Evolutionary conservation across 2,329 filamentous ascomycete species (phyloP), one percentile per base, ranked within the genome.

Genomic region (Trichothecium roseum): DNA sequence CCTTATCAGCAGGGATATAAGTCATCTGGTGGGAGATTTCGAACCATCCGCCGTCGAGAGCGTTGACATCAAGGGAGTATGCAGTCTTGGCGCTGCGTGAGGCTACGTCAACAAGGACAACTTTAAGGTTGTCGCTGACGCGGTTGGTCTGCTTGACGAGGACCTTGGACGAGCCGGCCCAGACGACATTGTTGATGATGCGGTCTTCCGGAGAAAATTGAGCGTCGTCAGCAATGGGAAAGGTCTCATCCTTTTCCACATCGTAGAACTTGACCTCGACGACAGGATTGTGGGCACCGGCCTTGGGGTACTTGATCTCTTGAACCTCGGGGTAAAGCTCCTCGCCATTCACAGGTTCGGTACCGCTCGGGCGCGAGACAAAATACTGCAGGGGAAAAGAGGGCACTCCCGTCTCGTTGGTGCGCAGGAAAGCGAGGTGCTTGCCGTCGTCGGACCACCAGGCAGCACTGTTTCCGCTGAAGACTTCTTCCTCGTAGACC

Each of bases 291-390:
- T 89, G 87, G 3, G 88, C 81, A 4, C 91, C 93, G 15, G 91
- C 83, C 58, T 96, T 96, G 32, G 91, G 93, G 50, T 98, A 98
- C 59, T 98, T 98, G 72, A 98, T 93, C 47, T 87, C 66, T 43
- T 81, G 76, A 26, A 89, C 79, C 51, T 96, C 88, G 0, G 91
- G 91, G 52, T 98, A 98, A 35, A 76, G 78, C 54, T 95, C 87
- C 45, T 93, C 74, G 15, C 85, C 87, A 18, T 48, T 38, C 8
- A 65, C 56, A 4, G 86, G 79, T 32, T 68, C 44, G 32, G 74
- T 70, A 18, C 86, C 86, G 45, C 84, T 93, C 3, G 91, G 89
- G 30, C 86, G 72, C 17, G 84, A 85, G 40, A 95, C 64, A 58
- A 91, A 98, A 65, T 94, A 98, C 50, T 96, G 83, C 8, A 98